Percentiles rank a stretch among this genome's conserved stretches.
phyloP scores from a whole-genome alignment of 2,329 filamentous ascomycete genomes.

The Colletotrichum chlorophyti region DNA sequence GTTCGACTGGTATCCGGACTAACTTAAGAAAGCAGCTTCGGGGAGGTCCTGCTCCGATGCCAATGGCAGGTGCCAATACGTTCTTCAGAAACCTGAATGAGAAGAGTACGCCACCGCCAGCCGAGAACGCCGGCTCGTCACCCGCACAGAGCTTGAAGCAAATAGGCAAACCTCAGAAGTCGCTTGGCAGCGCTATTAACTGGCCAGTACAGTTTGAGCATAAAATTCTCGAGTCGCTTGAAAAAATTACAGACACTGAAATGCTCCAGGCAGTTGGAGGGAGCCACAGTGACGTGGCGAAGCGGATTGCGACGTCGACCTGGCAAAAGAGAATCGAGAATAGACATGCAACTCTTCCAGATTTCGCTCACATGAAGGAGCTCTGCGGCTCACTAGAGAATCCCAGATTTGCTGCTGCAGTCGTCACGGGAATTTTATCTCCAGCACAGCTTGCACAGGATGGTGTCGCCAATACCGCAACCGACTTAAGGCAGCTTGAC shows the following conservation, averaged over 20 bases:
- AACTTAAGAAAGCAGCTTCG: slow-evolving; percentile 4
- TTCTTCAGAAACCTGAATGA: slow-evolving; percentile 39
- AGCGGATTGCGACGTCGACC: slow-evolving; percentile 34
- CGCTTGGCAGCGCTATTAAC: not conserved
- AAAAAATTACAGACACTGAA: slow-evolving; percentile 5
- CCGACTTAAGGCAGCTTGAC: slow-evolving; percentile 34
- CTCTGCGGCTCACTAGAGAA: slow-evolving; percentile 35
- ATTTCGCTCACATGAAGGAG: slow-evolving; percentile 44
- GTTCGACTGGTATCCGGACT: not conserved
- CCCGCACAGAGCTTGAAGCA: not conserved
- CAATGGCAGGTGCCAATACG: slow-evolving; percentile 44
- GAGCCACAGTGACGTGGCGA: slow-evolving; percentile 2
- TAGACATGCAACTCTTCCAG: slow-evolving; percentile 37
- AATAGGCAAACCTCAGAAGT: not conserved
- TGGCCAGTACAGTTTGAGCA: slow-evolving; percentile 34
- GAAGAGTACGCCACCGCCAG: not conserved
- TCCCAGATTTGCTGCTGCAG: slow-evolving; percentile 39
- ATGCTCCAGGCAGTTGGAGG: not conserved
- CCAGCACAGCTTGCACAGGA: slow-evolving; percentile 37
- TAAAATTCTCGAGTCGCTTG: slow-evolving; percentile 18
- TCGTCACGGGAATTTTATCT: slow-evolving; percentile 35
- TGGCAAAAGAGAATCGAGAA: slow-evolving; percentile 33
- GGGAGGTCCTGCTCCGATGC: slow-evolving; percentile 35
- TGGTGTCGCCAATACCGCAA: slow-evolving; percentile 36
- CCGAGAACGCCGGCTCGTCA: not conserved